These are phyloP conservation scores for Knoxdaviesia capensis DNA, from an alignment of 2,329 filamentous ascomycete species.

Conservation along the genomic window DNA sequence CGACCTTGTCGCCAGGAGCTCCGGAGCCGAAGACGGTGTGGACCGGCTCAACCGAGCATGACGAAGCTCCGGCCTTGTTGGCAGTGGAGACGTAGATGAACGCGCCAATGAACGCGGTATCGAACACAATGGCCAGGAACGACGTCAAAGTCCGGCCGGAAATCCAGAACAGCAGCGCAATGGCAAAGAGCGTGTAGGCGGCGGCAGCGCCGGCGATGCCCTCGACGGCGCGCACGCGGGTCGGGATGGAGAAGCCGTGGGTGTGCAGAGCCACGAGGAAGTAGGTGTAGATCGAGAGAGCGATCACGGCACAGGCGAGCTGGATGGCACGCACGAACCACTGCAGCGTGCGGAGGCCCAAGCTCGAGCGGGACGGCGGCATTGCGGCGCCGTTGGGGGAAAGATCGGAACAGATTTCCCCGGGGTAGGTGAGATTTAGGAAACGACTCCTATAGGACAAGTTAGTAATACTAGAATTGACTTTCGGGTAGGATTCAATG, in stretches of 20 bases:
- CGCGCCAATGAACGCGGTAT: constrained; percentile 53
- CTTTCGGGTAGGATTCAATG: too few relatives aligned
- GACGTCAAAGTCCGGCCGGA: constrained; percentile 58
- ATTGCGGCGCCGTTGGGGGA: constrained; percentile 5
- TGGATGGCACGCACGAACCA: constrained; percentile 55
- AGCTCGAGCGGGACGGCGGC: constrained; percentile 16
- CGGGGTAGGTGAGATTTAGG: too few relatives aligned
- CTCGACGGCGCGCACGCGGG: constrained; percentile 51
- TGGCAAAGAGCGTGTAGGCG: constrained; percentile 53
- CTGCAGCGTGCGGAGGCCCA: constrained; percentile 41
- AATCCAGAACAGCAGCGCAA: constrained; percentile 59
- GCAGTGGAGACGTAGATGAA: constrained; percentile 70
- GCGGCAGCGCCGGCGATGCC: constrained; percentile 58
- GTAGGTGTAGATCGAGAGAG: constrained; percentile 67
- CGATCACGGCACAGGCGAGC: constrained; percentile 50
- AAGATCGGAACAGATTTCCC: constrained; percentile 2
- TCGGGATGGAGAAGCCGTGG: constrained; percentile 41
- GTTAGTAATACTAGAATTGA: too few relatives aligned
- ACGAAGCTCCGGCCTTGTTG: constrained; percentile 46
- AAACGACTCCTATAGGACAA: too few relatives aligned
- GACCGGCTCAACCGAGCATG: constrained; percentile 35
- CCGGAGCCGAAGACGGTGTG: constrained; percentile 51
- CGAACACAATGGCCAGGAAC: constrained; percentile 52
- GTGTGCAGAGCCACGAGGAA: constrained; percentile 56
- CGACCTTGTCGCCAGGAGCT: constrained; percentile 25